Evolutionary conservation across 1,139 yeast species (phyloP), one percentile per base, ranked within the genome.

Genomic region (Schwanniomyces etchellsii): DNA sequence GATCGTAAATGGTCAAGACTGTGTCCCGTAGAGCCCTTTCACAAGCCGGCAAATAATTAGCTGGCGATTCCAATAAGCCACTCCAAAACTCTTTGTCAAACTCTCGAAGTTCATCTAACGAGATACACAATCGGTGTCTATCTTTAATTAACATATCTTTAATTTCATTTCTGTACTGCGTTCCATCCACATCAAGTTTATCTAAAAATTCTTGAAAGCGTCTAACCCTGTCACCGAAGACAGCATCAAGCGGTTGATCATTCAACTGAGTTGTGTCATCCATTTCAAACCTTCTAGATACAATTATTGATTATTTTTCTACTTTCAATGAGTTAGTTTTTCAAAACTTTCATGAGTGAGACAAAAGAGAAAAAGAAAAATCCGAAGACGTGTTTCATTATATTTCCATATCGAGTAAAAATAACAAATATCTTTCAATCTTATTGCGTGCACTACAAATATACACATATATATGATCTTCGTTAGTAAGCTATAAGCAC

Each of bases 171-270:
- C 77, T 72, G 55, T 86, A 84, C 39, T 77, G 75, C 5, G 81
- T 70, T 14, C 64, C 67, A 30, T 70, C 67, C 13, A 50, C 45
- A 39, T 53, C 60, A 33, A 63, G 49, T 26, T 69, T 57, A 46
- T 83, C 93, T 29, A 91, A 65, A 52, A 89, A 89, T 48, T 91
- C 97, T 43, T 84, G 89, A 59, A 91, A 91, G 44, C 81, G 70
- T 51, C 95, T 77, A 23, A 84, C 85, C 44, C 96, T 77, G 54
- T 89, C 97, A 37, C 81, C 76, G 46, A 77, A 77, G 29, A 65
- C 70, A 37, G 71, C 73, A 43, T 67, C 73, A 24, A 63, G 48
- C 18, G 70, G 62, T 40, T 52, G 64, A 28, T 61, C 68, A 32
- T 35, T 41, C 17, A 41, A 27, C 29, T 38, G 45, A 6, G 45